Evolutionary conservation across 176 grass and related monocot genomes (phyloP).

Genomic region (Panicum miliaceum): DNA sequence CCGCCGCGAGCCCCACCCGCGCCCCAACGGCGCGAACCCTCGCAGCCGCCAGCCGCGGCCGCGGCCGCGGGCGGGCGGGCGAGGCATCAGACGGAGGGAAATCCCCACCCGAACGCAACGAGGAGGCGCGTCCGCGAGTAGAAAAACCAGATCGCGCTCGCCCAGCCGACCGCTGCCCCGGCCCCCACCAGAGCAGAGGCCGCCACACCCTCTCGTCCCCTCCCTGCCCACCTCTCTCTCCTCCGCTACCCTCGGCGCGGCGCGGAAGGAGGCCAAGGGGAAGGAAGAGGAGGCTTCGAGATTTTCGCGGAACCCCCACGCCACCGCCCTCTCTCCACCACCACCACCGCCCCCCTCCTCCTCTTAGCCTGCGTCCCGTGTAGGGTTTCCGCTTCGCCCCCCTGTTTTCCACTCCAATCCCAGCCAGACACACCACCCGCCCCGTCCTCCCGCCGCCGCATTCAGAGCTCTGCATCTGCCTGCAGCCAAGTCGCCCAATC

Average conservation of each 20-base stretch:
- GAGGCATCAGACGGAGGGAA: neutral
- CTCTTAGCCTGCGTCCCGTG: neutral
- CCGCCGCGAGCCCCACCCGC: neutral
- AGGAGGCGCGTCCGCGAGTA: slow-evolving; percentile 8
- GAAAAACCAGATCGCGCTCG: neutral
- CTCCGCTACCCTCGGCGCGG: slow-evolving; percentile 43
- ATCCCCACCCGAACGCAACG: slow-evolving; percentile 10
- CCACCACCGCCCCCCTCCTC: neutral
- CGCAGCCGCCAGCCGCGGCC: neutral
- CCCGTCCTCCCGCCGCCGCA: slow-evolving; percentile 33
- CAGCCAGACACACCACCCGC: neutral
- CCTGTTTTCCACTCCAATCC: neutral
- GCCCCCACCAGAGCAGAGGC: slow-evolving; percentile 42
- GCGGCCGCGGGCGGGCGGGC: neutral
- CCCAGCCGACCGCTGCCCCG: slow-evolving; percentile 2
- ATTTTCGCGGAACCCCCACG: slow-evolving; percentile 54
- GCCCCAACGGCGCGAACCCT: neutral
- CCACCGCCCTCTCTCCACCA: neutral
- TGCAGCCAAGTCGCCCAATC: slow-evolving; percentile 19
- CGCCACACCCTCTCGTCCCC: slow-evolving; percentile 37
- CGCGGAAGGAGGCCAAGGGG: slow-evolving; percentile 36
- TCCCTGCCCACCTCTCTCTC: slow-evolving; percentile 1
- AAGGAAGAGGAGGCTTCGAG: slow-evolving; percentile 48
- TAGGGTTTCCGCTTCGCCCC: slow-evolving; percentile 14
- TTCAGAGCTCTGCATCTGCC: slow-evolving; percentile 36